Percentiles rank a stretch among this genome's conserved stretches.
Conservation (phyloP, 108 stramenopile species). For the Fistulifera pelliculosa region DNA sequence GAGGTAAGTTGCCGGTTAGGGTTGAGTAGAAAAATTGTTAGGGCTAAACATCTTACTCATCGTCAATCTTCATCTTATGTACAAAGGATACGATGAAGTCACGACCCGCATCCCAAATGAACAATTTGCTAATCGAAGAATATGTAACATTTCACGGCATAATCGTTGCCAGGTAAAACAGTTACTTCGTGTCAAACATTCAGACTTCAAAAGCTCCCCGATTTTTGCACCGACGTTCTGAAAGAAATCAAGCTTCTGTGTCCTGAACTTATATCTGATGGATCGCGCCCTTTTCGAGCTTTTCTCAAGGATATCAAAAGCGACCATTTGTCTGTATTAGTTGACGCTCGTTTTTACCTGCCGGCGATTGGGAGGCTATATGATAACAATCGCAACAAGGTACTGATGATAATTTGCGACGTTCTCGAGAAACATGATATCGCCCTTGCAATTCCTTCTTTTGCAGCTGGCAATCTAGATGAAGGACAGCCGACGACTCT, state of each 20-base stretch:
- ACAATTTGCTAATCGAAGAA: slow-evolving; percentile 35
- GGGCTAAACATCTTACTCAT: too few relatives aligned
- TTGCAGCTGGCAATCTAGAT: too few relatives aligned
- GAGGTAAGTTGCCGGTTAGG: slow-evolving; percentile 3
- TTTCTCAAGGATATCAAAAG: background rate
- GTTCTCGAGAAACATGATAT: too few relatives aligned
- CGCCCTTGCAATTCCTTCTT: too few relatives aligned
- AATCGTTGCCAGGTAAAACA: slow-evolving; percentile 56
- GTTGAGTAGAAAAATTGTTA: too few relatives aligned
- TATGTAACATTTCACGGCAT: slow-evolving; percentile 41
- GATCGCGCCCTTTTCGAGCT: slow-evolving; percentile 30
- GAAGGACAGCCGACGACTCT: too few relatives aligned
- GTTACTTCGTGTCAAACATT: slow-evolving; percentile 41
- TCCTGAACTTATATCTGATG: slow-evolving; percentile 48
- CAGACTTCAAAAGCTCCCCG: slow-evolving; percentile 46
- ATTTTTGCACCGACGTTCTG: slow-evolving; percentile 34
- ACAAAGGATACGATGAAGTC: slow-evolving; percentile 2
- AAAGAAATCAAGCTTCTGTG: slow-evolving; percentile 45
- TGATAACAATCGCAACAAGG: background rate
- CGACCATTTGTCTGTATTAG: slow-evolving; percentile 29
- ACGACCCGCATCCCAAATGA: slow-evolving; percentile 56
- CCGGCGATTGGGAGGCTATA: slow-evolving; percentile 41
- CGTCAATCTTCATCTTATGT: too few relatives aligned
- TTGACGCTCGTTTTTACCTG: slow-evolving; percentile 38
- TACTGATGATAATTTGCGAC: too few relatives aligned